Evolutionary conservation across 2,329 filamentous ascomycete genomes (phyloP).

Genomic region (Chaetomiaceae sp.): DNA sequence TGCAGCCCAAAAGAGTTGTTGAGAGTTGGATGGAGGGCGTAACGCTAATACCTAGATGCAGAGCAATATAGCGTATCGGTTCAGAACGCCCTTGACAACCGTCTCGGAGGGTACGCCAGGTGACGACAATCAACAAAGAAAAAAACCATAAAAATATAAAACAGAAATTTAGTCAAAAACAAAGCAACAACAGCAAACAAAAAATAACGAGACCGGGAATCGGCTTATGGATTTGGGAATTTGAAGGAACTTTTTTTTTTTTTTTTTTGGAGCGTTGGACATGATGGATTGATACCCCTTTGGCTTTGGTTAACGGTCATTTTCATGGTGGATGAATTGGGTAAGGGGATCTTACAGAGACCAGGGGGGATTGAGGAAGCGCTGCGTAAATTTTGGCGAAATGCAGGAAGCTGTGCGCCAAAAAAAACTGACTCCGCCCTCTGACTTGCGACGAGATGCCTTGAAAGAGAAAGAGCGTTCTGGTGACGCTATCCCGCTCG

Average conservation of each 20-base stretch:
- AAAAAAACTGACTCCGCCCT: too few species aligned
- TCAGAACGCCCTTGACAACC: slow-evolving; percentile 20
- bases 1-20: neutral
- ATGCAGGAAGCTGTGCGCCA: too few species aligned
- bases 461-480: too few species aligned
- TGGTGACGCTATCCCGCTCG: neutral
- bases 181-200: neutral
- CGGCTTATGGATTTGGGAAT: neutral
- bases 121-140: neutral
- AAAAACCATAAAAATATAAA: neutral
- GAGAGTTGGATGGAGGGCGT: neutral
- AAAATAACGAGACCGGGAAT: neutral
- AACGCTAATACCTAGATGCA: neutral
- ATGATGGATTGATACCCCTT: slow-evolving; percentile 10
- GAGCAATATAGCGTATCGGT: slow-evolving; percentile 22
- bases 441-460: too few species aligned
- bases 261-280: neutral
- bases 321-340: neutral
- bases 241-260: too few species aligned
- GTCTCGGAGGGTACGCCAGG: slow-evolving; percentile 3
- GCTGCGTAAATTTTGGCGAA: too few species aligned
- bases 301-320: neutral
- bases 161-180: too few species aligned
- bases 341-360: too few species aligned
- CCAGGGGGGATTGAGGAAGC: too few species aligned